These are phyloP conservation scores for Neoscytalidium dimidiatum DNA, from an alignment of 2,329 filamentous ascomycete genomes.

Conservation along the genomic window DNA sequence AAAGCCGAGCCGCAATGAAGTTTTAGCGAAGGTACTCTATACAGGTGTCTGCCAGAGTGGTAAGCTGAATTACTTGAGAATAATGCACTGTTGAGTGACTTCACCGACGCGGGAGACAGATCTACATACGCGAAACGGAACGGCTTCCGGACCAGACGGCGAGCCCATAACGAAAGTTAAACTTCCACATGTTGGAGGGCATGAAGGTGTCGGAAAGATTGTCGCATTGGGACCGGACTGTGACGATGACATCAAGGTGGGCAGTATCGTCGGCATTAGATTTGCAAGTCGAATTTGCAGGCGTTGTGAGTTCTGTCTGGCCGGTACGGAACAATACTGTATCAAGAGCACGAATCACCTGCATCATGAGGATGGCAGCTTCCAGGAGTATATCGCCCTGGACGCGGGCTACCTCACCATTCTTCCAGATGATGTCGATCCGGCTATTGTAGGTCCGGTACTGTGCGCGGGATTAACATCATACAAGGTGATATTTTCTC, in stretches of 20 bases:
- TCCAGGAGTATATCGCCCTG: conserved; percentile 48
- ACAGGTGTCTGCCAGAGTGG: conserved; percentile 49
- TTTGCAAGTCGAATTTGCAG: conserved; percentile 47
- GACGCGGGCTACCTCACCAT: conserved; percentile 48
- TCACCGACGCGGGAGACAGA: conserved; percentile 13
- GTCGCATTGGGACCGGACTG: conserved; percentile 21
- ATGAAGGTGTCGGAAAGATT: not conserved
- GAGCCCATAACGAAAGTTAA: conserved; percentile 48
- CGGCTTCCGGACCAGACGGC: conserved; percentile 37
- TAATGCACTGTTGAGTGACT: not conserved
- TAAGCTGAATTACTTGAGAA: conserved; percentile 18
- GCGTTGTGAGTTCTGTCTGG: conserved; percentile 47
- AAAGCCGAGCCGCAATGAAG: conserved; percentile 42
- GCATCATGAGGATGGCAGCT: conserved; percentile 50
- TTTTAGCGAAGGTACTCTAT: conserved; percentile 48
- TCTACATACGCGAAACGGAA: conserved; percentile 34
- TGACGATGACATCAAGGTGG: conserved; percentile 38
- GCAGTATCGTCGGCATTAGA: conserved; percentile 45
- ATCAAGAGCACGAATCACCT: conserved; percentile 46
- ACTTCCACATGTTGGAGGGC: conserved; percentile 30
- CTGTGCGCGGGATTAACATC: conserved; percentile 49
- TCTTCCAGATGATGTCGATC: conserved; percentile 46
- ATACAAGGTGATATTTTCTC: conserved; percentile 36
- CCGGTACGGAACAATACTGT: conserved; percentile 45
- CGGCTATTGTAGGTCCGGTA: conserved; percentile 43